Evolutionary conservation across 305 asterid species (phyloP).

Genomic region (Fraxinus platypoda): DNA sequence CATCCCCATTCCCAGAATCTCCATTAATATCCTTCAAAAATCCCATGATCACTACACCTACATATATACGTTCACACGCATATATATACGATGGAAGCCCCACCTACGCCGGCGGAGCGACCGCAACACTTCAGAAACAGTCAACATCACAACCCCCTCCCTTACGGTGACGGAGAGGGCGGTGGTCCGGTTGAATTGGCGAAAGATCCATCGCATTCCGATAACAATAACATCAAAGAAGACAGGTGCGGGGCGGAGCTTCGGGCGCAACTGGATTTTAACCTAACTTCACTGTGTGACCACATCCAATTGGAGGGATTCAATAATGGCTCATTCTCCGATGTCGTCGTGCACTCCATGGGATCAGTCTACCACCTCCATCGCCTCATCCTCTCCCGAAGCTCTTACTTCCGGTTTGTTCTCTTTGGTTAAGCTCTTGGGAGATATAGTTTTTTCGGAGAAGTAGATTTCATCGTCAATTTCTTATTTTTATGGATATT

Average conservation of each 20-base stretch:
- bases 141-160: conserved; percentile 40
- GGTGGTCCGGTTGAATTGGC: conserved; percentile 58
- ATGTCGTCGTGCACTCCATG: conserved; percentile 78
- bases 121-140: conserved; percentile 32
- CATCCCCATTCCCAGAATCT: conserved; percentile 5
- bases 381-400: conserved; percentile 87
- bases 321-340: conserved; percentile 78
- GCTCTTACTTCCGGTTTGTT: conserved; percentile 83
- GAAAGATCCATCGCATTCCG: conserved; percentile 46
- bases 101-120: conserved; percentile 29
- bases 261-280: conserved; percentile 58
- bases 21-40: neutral
- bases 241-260: conserved; percentile 56
- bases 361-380: conserved; percentile 76
- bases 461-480: neutral
- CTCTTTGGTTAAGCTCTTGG: neutral
- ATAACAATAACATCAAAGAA: conserved; percentile 27
- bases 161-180: conserved; percentile 33
- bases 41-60: neutral
- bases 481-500: neutral
- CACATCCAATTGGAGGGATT: conserved; percentile 92
- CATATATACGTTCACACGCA: neutral
- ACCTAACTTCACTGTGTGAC: conserved; percentile 84
- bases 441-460: neutral
- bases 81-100: conserved; percentile 37